These are phyloP conservation scores for Ganoderma sinense DNA, from an alignment of 1,284 basidiomycete species.

Conservation along the genomic window DNA sequence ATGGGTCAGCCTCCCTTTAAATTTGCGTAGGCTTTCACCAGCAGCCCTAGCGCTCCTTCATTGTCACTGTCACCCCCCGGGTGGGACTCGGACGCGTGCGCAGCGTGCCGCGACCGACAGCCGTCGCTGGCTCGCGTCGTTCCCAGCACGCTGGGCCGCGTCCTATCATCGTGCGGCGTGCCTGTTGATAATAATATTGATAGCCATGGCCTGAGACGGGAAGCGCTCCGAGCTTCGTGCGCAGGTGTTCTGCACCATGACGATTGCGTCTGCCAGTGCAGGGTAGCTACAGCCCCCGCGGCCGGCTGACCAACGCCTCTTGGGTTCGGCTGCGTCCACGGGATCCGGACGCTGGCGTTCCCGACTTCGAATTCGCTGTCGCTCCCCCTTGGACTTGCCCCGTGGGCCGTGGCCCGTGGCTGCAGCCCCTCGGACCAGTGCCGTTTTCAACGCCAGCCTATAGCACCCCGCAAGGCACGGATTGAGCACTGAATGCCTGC, in stretches of 20 bases:
- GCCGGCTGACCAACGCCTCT: slow-evolving; percentile 1
- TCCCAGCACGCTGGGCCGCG: not conserved
- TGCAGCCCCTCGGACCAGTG: not conserved
- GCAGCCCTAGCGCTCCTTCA: not conserved
- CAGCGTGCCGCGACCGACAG: not conserved
- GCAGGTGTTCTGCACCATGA: not conserved
- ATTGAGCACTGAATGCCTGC: not conserved
- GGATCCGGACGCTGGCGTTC: not conserved
- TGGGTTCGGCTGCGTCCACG: not conserved
- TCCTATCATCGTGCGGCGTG: not conserved
- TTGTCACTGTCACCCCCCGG: not conserved
- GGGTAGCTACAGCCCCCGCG: not conserved
- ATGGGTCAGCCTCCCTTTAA: not conserved
- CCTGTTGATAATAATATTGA: slow-evolving; percentile 3
- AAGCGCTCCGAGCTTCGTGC: not conserved
- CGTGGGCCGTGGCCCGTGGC: not conserved
- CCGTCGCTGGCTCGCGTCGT: not conserved
- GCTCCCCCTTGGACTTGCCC: not conserved
- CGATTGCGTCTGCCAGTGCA: not conserved
- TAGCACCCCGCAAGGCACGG: slow-evolving; percentile 10
- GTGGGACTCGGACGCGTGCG: not conserved
- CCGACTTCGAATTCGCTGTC: not conserved
- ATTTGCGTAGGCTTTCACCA: not conserved
- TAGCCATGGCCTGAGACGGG: not conserved
- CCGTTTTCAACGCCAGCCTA: slow-evolving; percentile 6